Percentiles rank a stretch among this genome's conserved stretches.
These are phyloP conservation scores for Dujonia santamariae DNA, from an alignment of 1,139 yeast genomes.

Conservation along the genomic window DNA sequence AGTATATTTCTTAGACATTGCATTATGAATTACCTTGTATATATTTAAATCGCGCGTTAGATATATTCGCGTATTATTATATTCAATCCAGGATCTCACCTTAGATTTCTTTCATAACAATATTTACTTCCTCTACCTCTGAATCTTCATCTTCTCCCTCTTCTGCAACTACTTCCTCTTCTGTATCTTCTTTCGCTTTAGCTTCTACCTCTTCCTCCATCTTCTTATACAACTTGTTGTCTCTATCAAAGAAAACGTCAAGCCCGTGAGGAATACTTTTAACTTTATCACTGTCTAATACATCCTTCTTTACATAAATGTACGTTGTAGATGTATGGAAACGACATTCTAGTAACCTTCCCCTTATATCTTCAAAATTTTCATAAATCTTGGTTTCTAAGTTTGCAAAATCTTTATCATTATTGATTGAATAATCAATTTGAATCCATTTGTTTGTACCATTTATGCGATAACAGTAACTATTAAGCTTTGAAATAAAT, in stretches of 20 bases:
- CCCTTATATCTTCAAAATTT: not conserved
- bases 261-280: conserved; percentile 6
- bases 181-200: not conserved
- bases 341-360: no score
- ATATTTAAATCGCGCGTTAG: no score
- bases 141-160: not conserved
- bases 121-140: no score
- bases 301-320: conserved; percentile 4
- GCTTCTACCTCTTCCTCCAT: not conserved
- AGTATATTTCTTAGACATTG: no score
- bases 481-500: conserved; percentile 26
- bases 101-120: no score
- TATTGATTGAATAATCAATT: conserved; percentile 2
- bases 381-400: conserved; percentile 5
- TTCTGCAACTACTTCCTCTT: not conserved
- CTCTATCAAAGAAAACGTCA: conserved; percentile 6
- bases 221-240: conserved; percentile 4
- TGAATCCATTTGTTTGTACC: conserved; percentile 5
- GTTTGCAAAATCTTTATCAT: not conserved
- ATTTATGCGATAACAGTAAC: conserved; percentile 16
- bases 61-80: no score
- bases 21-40: no score
- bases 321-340: not conserved
- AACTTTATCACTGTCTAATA: not conserved
- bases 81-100: no score